These are phyloP conservation scores for Scopulariopsis brevicaulis DNA, from an alignment of 2,329 filamentous ascomycete species.

Conservation along the genomic window DNA sequence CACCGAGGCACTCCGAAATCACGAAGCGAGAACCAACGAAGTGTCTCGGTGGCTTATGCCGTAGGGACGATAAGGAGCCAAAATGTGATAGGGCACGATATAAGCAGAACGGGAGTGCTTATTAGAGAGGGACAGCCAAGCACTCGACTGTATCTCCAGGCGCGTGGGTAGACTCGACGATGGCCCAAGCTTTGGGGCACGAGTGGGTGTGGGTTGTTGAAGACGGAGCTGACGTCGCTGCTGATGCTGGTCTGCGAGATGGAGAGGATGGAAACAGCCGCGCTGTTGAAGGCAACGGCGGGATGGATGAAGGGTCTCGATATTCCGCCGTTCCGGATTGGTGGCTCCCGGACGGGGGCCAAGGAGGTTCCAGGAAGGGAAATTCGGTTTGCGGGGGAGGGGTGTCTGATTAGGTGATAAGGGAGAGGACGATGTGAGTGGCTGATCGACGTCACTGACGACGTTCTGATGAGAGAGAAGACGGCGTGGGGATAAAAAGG, in stretches of 20 bases:
- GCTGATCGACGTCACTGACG: slow-evolving; percentile 45
- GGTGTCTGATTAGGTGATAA: slow-evolving; percentile 13
- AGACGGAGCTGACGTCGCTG: background rate
- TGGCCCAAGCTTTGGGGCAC: background rate
- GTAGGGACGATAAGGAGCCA: background rate
- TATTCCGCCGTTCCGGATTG: background rate
- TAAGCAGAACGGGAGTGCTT: background rate
- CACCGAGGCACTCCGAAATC: slow-evolving; percentile 2
- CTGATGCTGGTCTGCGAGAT: background rate
- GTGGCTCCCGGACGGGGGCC: background rate
- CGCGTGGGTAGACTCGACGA: background rate
- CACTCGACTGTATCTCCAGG: background rate
- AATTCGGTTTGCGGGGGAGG: background rate
- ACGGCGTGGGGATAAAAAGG: background rate
- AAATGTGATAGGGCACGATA: background rate
- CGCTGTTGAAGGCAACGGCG: background rate
- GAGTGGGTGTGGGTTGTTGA: background rate
- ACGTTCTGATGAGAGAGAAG: background rate
- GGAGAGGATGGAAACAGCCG: background rate
- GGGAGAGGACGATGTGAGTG: slow-evolving; percentile 46
- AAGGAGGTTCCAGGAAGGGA: background rate
- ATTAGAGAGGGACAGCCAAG: background rate
- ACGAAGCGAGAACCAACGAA: background rate
- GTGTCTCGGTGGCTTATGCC: background rate
- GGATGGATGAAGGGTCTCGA: background rate